Percentiles rank a stretch among this genome's conserved stretches.
phyloP scores from a whole-genome alignment of 116 monocot species.

The Cymodocea nodosa region DNA sequence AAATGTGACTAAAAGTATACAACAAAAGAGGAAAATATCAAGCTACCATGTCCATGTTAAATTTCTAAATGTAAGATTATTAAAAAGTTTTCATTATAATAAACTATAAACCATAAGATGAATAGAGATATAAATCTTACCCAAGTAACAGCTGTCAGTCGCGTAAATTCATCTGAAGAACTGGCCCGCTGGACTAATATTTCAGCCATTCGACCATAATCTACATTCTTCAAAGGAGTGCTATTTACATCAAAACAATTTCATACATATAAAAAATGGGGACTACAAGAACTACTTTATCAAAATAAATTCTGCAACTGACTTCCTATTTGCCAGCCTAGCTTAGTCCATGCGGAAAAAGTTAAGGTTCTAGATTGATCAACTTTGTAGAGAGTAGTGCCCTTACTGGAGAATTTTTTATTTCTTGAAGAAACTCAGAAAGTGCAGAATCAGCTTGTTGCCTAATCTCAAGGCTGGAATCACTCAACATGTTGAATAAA shows the following conservation, averaged over 20 bases:
- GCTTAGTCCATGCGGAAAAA: neutral
- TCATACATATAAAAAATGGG: neutral
- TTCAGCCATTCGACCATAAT: slow-evolving; percentile 99
- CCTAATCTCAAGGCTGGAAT: slow-evolving; percentile 87
- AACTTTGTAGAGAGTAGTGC: slow-evolving; percentile 2
- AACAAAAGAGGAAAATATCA: no score
- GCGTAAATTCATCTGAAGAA: slow-evolving; percentile 86
- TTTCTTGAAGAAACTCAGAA: slow-evolving; percentile 94
- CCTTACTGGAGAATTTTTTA: slow-evolving; percentile 91
- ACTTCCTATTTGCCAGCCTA: neutral
- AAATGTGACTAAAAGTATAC: no score
- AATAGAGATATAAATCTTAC: slow-evolving; percentile 23
- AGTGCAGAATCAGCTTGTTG: slow-evolving; percentile 94
- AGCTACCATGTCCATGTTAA: no score
- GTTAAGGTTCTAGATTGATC: neutral
- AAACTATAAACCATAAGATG: no score
- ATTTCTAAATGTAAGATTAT: no score
- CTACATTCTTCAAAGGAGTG: slow-evolving; percentile 73
- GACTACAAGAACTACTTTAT: no score
- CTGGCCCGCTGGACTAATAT: slow-evolving; percentile 84
- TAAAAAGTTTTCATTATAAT: no score
- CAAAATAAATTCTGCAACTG: slow-evolving; percentile 60
- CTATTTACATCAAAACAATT: neutral
- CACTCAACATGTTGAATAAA: slow-evolving; percentile 92
- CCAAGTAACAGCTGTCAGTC: slow-evolving; percentile 89